Base-by-base conservation (phyloP, 2,329 filamentous ascomycete species). In the Beauveria scarabaeidicola region DNA sequence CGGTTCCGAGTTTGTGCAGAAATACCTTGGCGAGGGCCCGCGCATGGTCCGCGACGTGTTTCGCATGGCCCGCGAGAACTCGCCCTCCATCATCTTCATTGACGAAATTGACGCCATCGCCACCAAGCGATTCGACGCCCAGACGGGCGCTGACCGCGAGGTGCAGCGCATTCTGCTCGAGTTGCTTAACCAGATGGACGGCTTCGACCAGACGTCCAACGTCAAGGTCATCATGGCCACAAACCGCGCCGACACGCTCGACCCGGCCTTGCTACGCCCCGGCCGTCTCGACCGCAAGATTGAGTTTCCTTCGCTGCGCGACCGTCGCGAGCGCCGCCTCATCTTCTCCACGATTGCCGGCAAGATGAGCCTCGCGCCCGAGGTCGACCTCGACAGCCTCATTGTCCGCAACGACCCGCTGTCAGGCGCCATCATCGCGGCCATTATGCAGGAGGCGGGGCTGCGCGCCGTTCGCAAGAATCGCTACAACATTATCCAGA, bases 141-240 rank as follows among this genome's bases (percentile, higher is more conserved):
- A 99, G 77, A 99, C 94, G 4, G 94, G 94, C 73, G 94, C 94
- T 65, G 94, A 99, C 72, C 86, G 94, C 77, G 94, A 99, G 77
- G 94, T 99, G 17, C 94, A 99, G 79, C 93, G 94, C 82, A 99
- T 99, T 70, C 81, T 99, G 61, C 87, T 99, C 62, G 94, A 99
- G 75, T 80, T 99, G 66, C 87, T 99, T 64, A 99, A 99, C 78
- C 94, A 99, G 77, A 99, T 99, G 94, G 94, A 99, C 73, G 94
- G 94, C 65, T 99, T 99, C 79, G 94, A 99, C 74, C 94, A 99
- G 76, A 96, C 91, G 0, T 90, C 91, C 73, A 99, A 99, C 75
- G 94, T 99, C 76, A 99, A 99, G 80, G 94, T 99, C 73, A 99
- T 99, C 78, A 99, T 99, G 94, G 94, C 94, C 66, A 99, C 94